These are phyloP conservation scores for Apium graveolens DNA, from an alignment of 129 eudicot genomes.

Conservation along the genomic window DNA sequence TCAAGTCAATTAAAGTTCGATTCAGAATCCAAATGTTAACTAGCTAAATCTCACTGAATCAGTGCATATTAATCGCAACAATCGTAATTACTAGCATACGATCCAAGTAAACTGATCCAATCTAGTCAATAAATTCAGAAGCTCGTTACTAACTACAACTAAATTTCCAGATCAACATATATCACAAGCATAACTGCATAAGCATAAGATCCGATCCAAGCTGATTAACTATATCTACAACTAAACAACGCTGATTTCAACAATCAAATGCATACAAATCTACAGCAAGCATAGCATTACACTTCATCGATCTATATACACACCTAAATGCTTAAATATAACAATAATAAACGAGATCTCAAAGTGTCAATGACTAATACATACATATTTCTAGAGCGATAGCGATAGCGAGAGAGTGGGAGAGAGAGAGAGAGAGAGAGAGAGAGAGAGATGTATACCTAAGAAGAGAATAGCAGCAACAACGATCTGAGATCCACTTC, in stretches of 20 bases:
- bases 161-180: neutral
- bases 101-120: neutral
- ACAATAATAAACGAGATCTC: slow-evolving; percentile 3
- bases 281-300: neutral
- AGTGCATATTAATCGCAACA: neutral
- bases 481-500: slow-evolving; percentile 39
- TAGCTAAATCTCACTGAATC: neutral
- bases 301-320: neutral
- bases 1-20: neutral
- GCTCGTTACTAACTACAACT: neutral
- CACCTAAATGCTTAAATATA: neutral
- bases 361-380: too few species aligned
- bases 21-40: neutral
- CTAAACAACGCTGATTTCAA: neutral
- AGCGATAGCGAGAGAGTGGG: too few species aligned
- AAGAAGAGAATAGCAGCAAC: slow-evolving; percentile 39
- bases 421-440: too few species aligned
- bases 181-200: neutral
- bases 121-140: neutral
- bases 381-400: too few species aligned
- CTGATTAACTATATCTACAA: neutral
- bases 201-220: neutral
- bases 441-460: slow-evolving; percentile 23
- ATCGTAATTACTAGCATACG: neutral
- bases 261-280: neutral